Conservation (phyloP, 2,329 filamentous ascomycete species). For the Bipolaris zeicola region DNA sequence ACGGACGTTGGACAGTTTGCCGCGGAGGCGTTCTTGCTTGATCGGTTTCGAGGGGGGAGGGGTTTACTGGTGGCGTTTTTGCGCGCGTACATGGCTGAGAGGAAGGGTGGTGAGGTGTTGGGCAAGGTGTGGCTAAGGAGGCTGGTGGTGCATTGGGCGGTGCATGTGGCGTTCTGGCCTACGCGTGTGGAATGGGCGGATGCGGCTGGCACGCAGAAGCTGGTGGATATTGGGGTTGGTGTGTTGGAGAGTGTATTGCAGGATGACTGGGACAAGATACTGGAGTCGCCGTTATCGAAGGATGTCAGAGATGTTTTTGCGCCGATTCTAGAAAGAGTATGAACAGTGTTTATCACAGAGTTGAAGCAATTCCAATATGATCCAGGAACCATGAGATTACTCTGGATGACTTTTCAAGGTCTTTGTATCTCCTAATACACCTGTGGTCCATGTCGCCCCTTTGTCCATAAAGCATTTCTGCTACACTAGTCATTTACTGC, state of each 20-base stretch:
- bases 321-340: background rate
- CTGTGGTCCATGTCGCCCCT: too few relatives aligned
- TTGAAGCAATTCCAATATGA: background rate
- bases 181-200: constrained; percentile 38
- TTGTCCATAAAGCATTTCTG: background rate
- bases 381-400: background rate
- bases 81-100: constrained; percentile 26
- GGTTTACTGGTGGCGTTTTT: constrained; percentile 39
- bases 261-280: constrained; percentile 29
- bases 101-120: background rate
- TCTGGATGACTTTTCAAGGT: too few relatives aligned
- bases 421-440: background rate
- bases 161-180: constrained; percentile 46
- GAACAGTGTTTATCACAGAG: background rate
- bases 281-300: constrained; percentile 16
- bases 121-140: constrained; percentile 31
- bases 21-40: constrained; percentile 46
- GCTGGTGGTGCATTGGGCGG: constrained; percentile 44
- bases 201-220: constrained; percentile 27
- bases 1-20: constrained; percentile 49
- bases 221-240: constrained; percentile 33
- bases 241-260: constrained; percentile 23
- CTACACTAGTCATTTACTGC: background rate
- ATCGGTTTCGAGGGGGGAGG: constrained; percentile 39
- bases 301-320: constrained; percentile 17